phyloP scores from a whole-genome alignment of 2,329 filamentous ascomycete genomes.

The Aphanoascus verrucosus region DNA sequence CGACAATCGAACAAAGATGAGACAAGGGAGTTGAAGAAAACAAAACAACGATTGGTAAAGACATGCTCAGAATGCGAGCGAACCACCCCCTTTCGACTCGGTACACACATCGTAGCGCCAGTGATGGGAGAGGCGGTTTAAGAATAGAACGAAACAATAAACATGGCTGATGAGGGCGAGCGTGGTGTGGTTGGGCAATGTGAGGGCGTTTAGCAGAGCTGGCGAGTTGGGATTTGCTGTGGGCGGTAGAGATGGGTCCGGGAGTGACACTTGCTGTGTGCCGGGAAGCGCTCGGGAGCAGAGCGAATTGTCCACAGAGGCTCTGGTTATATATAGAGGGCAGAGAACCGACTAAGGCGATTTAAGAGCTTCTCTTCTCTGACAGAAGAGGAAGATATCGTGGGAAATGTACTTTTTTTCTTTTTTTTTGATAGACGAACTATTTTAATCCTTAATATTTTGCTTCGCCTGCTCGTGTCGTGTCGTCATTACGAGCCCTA shows the following conservation, averaged over 20 bases:
- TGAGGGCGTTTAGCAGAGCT: constrained; percentile 4
- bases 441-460: not conserved
- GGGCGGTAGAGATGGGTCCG: not conserved
- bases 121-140: not conserved
- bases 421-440: not conserved
- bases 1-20: not conserved
- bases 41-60: not conserved
- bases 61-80: not conserved
- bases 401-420: not conserved
- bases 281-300: constrained; percentile 2
- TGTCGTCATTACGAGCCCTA: constrained; percentile 1
- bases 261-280: not conserved
- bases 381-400: not conserved
- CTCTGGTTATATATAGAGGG: constrained; percentile 6
- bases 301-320: not conserved
- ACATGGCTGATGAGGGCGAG: not conserved
- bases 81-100: too few relatives aligned
- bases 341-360: not conserved
- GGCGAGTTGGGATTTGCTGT: constrained; percentile 7
- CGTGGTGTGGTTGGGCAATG: constrained; percentile 8
- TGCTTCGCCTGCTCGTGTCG: not conserved
- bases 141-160: not conserved
- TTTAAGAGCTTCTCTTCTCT: not conserved
- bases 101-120: not conserved
- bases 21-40: not conserved